phyloP scores from a whole-genome alignment of 2,329 filamentous ascomycete genomes.

The Ceratocystis smalleyi region DNA sequence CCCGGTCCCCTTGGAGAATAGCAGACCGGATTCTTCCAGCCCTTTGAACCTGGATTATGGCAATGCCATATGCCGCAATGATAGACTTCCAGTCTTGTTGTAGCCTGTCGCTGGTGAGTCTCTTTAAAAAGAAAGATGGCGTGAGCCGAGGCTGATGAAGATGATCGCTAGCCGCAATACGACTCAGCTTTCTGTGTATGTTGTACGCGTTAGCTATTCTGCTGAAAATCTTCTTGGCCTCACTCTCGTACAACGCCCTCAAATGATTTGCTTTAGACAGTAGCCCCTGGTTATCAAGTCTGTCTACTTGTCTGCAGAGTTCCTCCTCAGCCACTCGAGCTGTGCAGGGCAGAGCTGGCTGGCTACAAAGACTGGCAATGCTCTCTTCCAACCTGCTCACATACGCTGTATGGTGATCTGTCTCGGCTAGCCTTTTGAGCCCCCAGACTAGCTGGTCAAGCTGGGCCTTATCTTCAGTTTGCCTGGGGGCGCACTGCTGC shows the following conservation, averaged over 20 bases:
- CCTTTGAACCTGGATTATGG: slow-evolving; percentile 28
- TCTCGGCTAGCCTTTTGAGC: background rate
- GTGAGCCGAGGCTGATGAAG: slow-evolving; percentile 16
- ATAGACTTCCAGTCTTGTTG: slow-evolving; percentile 24
- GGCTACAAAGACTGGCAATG: background rate
- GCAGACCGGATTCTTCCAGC: slow-evolving; percentile 27
- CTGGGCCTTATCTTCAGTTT: background rate
- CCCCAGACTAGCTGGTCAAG: background rate
- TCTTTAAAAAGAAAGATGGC: slow-evolving; percentile 25
- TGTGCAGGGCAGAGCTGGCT: background rate
- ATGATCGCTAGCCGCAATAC: background rate
- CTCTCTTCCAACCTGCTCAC: slow-evolving; percentile 2
- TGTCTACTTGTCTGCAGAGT: background rate
- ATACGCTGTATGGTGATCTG: slow-evolving; percentile 1
- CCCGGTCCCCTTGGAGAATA: background rate
- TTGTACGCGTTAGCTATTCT: background rate
- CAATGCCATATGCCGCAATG: slow-evolving; percentile 28
- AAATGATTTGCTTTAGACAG: background rate
- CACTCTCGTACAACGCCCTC: background rate
- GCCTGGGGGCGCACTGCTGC: no score
- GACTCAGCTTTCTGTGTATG: background rate
- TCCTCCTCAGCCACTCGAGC: background rate
- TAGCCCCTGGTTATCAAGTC: background rate
- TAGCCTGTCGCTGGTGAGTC: slow-evolving; percentile 23
- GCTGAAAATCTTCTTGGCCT: background rate